phyloP scores from a whole-genome alignment of 2,329 filamentous ascomycete genomes.

The Exophiala lecanii-corni region DNA sequence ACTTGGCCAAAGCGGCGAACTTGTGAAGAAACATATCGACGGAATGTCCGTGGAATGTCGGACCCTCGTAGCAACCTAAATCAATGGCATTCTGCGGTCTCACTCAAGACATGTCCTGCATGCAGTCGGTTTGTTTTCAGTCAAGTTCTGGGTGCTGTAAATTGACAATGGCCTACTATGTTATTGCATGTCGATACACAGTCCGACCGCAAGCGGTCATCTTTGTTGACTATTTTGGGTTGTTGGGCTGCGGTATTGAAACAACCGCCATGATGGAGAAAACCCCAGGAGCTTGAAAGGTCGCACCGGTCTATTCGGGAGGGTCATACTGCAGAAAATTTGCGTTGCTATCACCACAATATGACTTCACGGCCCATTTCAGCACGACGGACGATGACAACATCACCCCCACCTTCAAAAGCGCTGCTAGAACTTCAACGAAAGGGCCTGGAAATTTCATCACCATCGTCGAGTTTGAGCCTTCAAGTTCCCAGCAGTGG shows the following conservation, averaged over 20 bases:
- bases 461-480: conserved; percentile 7
- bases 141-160: too few species aligned
- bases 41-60: conserved; percentile 15
- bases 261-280: too few species aligned
- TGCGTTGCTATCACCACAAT: background rate
- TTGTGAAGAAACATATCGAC: conserved; percentile 18
- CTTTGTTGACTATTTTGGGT: conserved; percentile 1
- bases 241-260: too few species aligned
- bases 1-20: conserved; percentile 49
- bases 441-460: conserved; percentile 20
- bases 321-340: background rate
- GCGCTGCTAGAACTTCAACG: conserved; percentile 23
- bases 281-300: too few species aligned
- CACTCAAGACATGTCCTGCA: too few species aligned
- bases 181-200: too few species aligned
- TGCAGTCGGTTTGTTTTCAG: too few species aligned
- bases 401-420: conserved; percentile 21
- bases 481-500: conserved; percentile 10
- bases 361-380: conserved; percentile 15
- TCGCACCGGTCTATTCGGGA: too few species aligned
- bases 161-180: too few species aligned
- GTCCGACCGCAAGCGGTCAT: background rate
- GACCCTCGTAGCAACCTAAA: background rate
- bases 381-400: conserved; percentile 8
- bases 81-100: too few species aligned